Evolutionary conservation across 2,329 filamentous ascomycete species (phyloP), one percentile per base, ranked within the genome.

Genomic region (Taxawa tesnikishii): DNA sequence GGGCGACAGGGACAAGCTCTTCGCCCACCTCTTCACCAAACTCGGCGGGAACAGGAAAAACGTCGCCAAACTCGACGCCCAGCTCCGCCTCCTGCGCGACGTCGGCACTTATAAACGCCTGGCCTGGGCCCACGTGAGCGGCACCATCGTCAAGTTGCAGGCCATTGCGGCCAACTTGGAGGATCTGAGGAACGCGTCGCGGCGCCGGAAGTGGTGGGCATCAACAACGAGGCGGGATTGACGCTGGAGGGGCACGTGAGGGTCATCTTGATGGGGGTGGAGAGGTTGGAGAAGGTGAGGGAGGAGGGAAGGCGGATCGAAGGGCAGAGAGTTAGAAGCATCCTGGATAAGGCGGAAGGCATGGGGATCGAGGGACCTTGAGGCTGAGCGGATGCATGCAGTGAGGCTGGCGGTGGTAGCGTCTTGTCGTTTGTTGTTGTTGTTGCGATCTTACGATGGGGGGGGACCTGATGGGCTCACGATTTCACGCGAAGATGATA

Each of bases 181-280:
- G 42, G 79, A 84, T 45, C 53, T 92, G 43, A 63, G 79, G 79
- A 84, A 38, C 62, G 77, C 5, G 78, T 87, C 7, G 74, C 72
- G 1, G 67, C 70, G 34, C 79, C 82, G 0, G 75, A 75, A 41
- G 52, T 79, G 7, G 45, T 75, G 8, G 67, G 66, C 2, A 58
- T 59, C 6, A 53, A 56, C 3, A 58, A 63, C 16, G 35, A 35
- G 12, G 26, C 32, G 6, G n/a, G n/a, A n/a, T 63, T 83, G 7
- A 79, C 81, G 3, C 59, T 90, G 4, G 68, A 69, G 31, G 75
- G 83, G 26, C 81, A 90, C 48, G 75, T 90, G 25, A 75, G 83
- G 43, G 76, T 74, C 34, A 84, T 90, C 39, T 67, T 79, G 36
- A 62, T 73, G 29, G 79, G 79, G 0, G 73, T 87, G 2, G 78